phyloP scores from a whole-genome alignment of 768 basidiomycete species.

The Epithele typhae region DNA sequence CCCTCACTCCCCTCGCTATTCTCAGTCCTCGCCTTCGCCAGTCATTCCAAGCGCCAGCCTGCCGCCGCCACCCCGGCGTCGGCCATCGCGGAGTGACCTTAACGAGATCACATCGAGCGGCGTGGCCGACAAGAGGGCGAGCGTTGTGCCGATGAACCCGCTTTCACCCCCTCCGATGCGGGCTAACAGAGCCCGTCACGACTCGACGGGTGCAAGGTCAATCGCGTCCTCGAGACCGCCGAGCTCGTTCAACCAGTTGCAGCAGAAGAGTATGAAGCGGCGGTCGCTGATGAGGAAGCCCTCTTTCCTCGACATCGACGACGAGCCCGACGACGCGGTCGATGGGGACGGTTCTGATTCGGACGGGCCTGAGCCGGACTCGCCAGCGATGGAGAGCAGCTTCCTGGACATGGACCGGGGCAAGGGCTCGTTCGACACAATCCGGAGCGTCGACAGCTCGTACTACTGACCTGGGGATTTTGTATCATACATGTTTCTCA shows the following conservation, averaged over 20 bases:
- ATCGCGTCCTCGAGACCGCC: slow-evolving; percentile 18
- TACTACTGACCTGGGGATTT: too few relatives aligned
- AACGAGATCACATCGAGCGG: background rate
- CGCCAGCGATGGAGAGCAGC: slow-evolving; percentile 27
- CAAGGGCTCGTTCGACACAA: slow-evolving; percentile 36
- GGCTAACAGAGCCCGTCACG: slow-evolving; percentile 5
- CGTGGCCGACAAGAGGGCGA: slow-evolving; percentile 14
- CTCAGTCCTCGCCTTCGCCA: slow-evolving; percentile 17
- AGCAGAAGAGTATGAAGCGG: slow-evolving; percentile 23
- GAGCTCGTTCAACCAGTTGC: slow-evolving; percentile 22
- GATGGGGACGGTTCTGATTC: background rate
- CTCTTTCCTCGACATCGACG: slow-evolving; percentile 67
- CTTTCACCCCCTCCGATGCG: slow-evolving; percentile 34
- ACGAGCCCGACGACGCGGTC: slow-evolving; percentile 21
- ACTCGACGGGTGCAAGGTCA: slow-evolving; percentile 1
- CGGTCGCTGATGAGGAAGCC: slow-evolving; percentile 61
- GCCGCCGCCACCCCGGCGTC: slow-evolving; percentile 46
- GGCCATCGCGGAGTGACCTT: slow-evolving; percentile 26
- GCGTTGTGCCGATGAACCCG: slow-evolving; percentile 29
- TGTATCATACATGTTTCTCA: slow-evolving; percentile 3
- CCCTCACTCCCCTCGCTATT: slow-evolving; percentile 20
- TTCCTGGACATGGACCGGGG: slow-evolving; percentile 38
- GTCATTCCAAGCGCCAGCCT: slow-evolving; percentile 33
- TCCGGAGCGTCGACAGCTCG: slow-evolving; percentile 31
- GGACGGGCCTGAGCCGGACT: slow-evolving; percentile 3